phyloP scores from a whole-genome alignment of 2,329 filamentous ascomycete species.

The Phialocephala sp. region DNA sequence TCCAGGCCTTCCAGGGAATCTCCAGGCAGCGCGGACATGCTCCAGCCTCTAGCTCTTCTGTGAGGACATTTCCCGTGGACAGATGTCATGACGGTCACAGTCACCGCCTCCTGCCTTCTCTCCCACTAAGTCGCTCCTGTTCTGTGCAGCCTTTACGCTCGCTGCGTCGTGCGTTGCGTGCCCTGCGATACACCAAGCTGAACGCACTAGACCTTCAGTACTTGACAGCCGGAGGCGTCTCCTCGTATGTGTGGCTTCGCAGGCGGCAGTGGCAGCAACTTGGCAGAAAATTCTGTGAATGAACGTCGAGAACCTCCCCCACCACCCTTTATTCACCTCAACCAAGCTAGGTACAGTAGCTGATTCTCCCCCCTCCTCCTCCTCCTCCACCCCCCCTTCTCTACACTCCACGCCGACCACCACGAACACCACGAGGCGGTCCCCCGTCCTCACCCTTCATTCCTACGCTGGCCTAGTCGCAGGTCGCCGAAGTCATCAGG shows the following conservation, averaged over 20 bases:
- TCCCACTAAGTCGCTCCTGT: neutral
- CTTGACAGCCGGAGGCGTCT: neutral
- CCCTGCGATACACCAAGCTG: conserved; percentile 7
- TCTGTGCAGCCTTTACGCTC: neutral
- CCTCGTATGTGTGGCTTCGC: conserved; percentile 9
- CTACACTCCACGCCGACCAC: conserved; percentile 10
- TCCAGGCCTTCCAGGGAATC: no score
- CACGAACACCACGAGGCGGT: conserved; percentile 16
- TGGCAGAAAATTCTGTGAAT: conserved; percentile 5
- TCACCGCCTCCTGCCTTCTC: neutral
- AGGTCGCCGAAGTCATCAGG: conserved; percentile 22
- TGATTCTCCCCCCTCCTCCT: conserved; percentile 1
- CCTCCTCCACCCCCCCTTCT: conserved; percentile 10
- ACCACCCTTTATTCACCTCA: neutral
- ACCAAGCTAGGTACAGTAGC: conserved; percentile 10
- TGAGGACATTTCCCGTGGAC: neutral
- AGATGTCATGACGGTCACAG: neutral
- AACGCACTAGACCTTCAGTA: neutral
- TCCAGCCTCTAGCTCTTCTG: neutral
- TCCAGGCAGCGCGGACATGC: neutral
- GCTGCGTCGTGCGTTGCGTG: neutral
- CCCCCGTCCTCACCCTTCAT: conserved; percentile 2
- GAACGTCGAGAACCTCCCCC: conserved; percentile 4
- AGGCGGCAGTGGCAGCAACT: conserved; percentile 1
- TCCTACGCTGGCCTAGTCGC: conserved; percentile 20